phyloP scores from a whole-genome alignment of 192 early-diverging fungal genomes.

The Paraglomus brasilianum region DNA sequence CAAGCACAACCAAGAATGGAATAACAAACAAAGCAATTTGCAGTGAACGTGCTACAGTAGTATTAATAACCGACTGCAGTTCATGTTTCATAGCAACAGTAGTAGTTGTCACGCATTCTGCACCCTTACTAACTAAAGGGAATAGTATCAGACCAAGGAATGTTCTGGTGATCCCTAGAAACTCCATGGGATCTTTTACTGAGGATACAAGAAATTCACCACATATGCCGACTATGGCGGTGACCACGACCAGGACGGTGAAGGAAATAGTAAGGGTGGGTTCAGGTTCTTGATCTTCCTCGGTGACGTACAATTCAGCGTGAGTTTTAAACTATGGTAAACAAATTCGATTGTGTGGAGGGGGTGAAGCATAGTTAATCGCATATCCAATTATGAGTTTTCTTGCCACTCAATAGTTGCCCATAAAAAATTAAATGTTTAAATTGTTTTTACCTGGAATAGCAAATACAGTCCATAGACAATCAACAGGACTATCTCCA shows the following conservation, averaged over 20 bases:
- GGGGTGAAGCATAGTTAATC: too few species aligned
- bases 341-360: background rate
- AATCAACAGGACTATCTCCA: conserved; percentile 66
- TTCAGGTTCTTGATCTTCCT: conserved; percentile 65
- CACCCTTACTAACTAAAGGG: conserved; percentile 90
- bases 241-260: conserved; percentile 56
- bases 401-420: background rate
- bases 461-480: conserved; percentile 64
- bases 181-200: conserved; percentile 71
- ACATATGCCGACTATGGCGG: conserved; percentile 71
- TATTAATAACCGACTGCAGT: conserved; percentile 87
- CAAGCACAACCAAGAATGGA: conserved; percentile 68
- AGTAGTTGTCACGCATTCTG: conserved; percentile 70
- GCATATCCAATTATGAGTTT: background rate
- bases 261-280: conserved; percentile 44
- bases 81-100: conserved; percentile 81
- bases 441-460: conserved; percentile 49
- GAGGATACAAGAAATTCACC: conserved; percentile 84
- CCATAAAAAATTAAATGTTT: background rate
- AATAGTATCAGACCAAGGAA: conserved; percentile 92
- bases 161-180: conserved; percentile 68
- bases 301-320: conserved; percentile 28
- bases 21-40: conserved; percentile 86
- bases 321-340: conserved; percentile 31
- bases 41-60: conserved; percentile 83